Base-by-base conservation (phyloP, 1,284 basidiomycete species). In the Leccinum colubrinum region DNA sequence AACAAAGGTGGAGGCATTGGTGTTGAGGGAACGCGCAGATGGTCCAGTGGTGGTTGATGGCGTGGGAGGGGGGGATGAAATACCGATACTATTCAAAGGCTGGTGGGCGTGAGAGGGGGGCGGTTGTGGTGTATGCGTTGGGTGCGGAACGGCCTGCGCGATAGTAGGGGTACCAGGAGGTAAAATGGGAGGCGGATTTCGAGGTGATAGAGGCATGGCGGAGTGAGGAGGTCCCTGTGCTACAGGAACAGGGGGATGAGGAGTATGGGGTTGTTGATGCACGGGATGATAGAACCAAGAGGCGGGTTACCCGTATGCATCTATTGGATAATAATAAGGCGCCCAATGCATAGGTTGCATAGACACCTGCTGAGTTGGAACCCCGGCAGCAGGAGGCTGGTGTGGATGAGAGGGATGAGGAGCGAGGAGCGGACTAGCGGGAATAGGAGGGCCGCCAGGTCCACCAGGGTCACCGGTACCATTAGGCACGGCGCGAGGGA, bases 21-120 rank as follows among this genome's bases (percentile, higher is more conserved):
- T 82, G 69, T 86, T 90, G 59, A 91, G 78, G 9, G 82, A 78
- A 56, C 73, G 78, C 54, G 68, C 71, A 11, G 75, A 70, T 8
- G 80, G 76, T 30, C 74, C 76, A n/a, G 77, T 74, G 6, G 80
- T 66, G 0, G 83, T 76, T 1, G 85, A 81, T 2, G 88, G 86
- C 2, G 89, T 89, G 4, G 87, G 80, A n/a, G 89, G 88, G 1
- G 88, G 86, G 0, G 88, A 87, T 2, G 86, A 81, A 5, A 88
- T 76, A 59, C 76, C 77, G 14, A 85, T 79, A 60, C 76, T 82
- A 51, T 73, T 77, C 6, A 81, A 75, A 14, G 84, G 76, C 53
- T 80, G 78, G 62, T 83, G 82, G 14, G 83, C 76, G 20, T 83
- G 79, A 6, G 80, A 77, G 2, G 83, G 80, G 12, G 81, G 80